A percentile compares a stretch with the other conserved stretches of the same genome.
These are phyloP conservation scores for Emergomyces orientalis DNA, from an alignment of 2,329 filamentous ascomycete genomes.

Conservation along the genomic window DNA sequence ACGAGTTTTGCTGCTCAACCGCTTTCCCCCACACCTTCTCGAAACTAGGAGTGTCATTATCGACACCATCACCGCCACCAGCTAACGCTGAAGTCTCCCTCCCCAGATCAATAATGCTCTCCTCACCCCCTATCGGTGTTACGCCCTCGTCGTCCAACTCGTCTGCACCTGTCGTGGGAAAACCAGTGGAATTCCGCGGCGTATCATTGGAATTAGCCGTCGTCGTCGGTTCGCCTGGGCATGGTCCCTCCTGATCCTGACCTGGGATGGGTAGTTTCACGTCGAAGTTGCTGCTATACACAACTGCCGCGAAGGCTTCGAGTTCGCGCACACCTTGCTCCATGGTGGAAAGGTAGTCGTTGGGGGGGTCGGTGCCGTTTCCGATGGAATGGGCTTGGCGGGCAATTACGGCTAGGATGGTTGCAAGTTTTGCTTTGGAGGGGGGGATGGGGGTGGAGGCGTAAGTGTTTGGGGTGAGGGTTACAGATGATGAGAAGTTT, in stretches of 20 bases:
- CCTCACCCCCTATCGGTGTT: not conserved
- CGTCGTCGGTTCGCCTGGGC: not conserved
- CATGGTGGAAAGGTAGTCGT: conserved; percentile 38
- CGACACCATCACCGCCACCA: not conserved
- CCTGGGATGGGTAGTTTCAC: conserved; percentile 11
- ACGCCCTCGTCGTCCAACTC: not conserved
- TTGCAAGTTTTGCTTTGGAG: conserved; percentile 65
- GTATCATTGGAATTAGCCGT: not conserved
- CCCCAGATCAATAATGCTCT: conserved; percentile 5
- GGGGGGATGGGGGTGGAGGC: conserved; percentile 15
- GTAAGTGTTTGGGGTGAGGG: conserved; percentile 26
- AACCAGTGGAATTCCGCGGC: not conserved
- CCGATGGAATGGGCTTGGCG: conserved; percentile 86
- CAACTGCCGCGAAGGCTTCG: conserved; percentile 41
- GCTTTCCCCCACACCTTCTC: conserved; percentile 17
- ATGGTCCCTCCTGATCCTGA: not conserved
- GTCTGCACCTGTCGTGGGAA: not conserved
- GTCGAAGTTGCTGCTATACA: conserved; percentile 42
- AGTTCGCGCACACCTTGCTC: conserved; percentile 40
- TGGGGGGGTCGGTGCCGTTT: conserved; percentile 47
- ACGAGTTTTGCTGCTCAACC: conserved; percentile 5
- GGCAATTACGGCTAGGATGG: conserved; percentile 79
- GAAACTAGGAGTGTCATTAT: conserved; percentile 6
- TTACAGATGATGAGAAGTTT: conserved; percentile 35
- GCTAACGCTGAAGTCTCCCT: not conserved